A percentile compares a stretch with the other conserved stretches of the same genome.
These are phyloP conservation scores for Pyrus bretschneideri DNA, from an alignment of 306 rosid species.

Conservation along the genomic window DNA sequence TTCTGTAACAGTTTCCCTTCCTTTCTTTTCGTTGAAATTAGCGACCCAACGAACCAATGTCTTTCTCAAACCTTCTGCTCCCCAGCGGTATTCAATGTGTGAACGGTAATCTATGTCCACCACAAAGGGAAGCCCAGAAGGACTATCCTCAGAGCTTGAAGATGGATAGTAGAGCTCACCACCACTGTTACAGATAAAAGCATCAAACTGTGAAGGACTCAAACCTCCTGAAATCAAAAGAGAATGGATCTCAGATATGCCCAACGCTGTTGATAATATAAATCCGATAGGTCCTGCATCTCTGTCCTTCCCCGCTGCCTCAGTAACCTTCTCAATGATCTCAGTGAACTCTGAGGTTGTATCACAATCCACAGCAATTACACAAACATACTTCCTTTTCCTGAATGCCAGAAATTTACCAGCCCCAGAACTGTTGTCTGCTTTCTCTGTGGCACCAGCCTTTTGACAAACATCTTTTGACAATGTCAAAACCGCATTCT, in stretches of 20 bases:
- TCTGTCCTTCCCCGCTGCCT: slow-evolving; percentile 29
- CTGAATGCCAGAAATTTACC: slow-evolving; percentile 30
- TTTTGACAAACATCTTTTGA: slow-evolving; percentile 26
- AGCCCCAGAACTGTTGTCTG: slow-evolving; percentile 11
- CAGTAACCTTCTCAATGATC: slow-evolving; percentile 20
- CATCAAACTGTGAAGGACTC: slow-evolving; percentile 35
- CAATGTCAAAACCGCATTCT: slow-evolving; percentile 21
- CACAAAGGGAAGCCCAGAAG: slow-evolving; percentile 45
- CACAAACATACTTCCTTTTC: slow-evolving; percentile 33
- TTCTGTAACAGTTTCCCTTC: slow-evolving; percentile 16
- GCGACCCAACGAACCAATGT: slow-evolving; percentile 47
- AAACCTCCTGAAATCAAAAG: slow-evolving; percentile 32
- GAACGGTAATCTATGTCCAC: slow-evolving; percentile 42
- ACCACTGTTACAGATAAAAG: slow-evolving; percentile 47
- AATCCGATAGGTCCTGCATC: slow-evolving; percentile 33
- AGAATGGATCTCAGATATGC: slow-evolving; percentile 34
- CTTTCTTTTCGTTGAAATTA: slow-evolving; percentile 34
- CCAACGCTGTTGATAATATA: slow-evolving; percentile 36
- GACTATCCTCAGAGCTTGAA: slow-evolving; percentile 30
- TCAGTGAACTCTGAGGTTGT: slow-evolving; percentile 24
- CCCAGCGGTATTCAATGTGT: slow-evolving; percentile 52
- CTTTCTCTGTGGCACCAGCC: slow-evolving; percentile 20
- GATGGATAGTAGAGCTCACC: slow-evolving; percentile 52
- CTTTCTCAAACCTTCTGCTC: slow-evolving; percentile 48
- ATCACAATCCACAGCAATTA: slow-evolving; percentile 40